Evolutionary conservation across 2,329 filamentous ascomycete genomes (phyloP), one percentile per base, ranked within the genome.

Genomic region (Sporothrix variecibatus): DNA sequence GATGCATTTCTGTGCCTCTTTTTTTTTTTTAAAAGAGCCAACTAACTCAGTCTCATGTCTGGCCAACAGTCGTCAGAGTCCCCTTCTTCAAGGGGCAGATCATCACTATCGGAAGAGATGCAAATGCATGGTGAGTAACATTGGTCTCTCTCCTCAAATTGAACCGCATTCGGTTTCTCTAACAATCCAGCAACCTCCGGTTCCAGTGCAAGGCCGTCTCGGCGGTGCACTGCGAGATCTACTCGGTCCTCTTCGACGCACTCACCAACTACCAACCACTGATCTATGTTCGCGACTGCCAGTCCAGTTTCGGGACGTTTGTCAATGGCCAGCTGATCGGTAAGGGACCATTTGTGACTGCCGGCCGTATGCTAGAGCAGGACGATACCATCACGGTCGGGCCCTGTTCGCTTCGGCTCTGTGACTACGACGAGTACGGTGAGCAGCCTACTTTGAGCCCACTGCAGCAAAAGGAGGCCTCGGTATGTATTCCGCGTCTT

Each of bases 281-380:
- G 72, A 79, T 90, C 56, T 90, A 89, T 76, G 87, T 89, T 38
- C 85, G 88, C 17, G 88, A 90, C 76, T 84, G 86, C 31, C 84
- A 85, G 71, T 89, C 88, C 4, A 81, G 81, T 20, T 87, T 86
- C 72, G 88, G 88, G 2, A 90, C 88, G 0, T 86, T 82, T 71
- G 84, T 90, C 51, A 88, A 89, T 73, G 82, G 80, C 0, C 68
- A 78, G 0, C 80, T 83, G 20, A 84, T 89, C 72, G 87, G 86
- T 0, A 77, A 78, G n/a, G 80, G 79, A 0, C 78, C 80, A 0
- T 53, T 81, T 1, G 77, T 84, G 17, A 82, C 84, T 1, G 78
- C 82, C 3, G 87, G 84, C 0, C 83, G 84, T 77, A 82, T 90
- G 6, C 81, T 90, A 15, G 80, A 84, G 65, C 79, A 87, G 75